Conservation (phyloP, 495 filamentous ascomycete species). For the Aspergillus cavernicola region DNA sequence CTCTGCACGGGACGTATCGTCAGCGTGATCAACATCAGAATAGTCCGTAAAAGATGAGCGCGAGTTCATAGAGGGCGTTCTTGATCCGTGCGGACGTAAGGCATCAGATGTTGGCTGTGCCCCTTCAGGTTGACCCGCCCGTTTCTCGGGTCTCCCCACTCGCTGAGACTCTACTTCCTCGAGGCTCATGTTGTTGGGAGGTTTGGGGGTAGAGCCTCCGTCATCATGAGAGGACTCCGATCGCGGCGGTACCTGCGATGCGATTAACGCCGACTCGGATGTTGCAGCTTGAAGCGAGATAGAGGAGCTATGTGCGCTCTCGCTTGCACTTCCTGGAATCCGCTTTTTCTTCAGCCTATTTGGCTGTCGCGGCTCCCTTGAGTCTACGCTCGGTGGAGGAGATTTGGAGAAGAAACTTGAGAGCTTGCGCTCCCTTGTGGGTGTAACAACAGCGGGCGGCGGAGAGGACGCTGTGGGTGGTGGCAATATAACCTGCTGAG, state of each 20-base stretch:
- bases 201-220: conserved; percentile 33
- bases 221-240: conserved; percentile 21
- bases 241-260: conserved; percentile 14
- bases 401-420: conserved; percentile 67
- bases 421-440: conserved; percentile 64
- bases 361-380: conserved; percentile 58
- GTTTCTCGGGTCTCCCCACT: conserved; percentile 18
- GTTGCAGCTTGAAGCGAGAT: conserved; percentile 58
- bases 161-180: conserved; percentile 22
- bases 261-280: conserved; percentile 22
- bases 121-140: conserved; percentile 17
- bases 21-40: conserved; percentile 69
- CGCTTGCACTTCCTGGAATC: conserved; percentile 65
- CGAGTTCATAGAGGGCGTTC: conserved; percentile 65
- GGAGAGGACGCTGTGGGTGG: conserved; percentile 29
- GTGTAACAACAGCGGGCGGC: conserved; percentile 53
- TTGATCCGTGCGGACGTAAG: conserved; percentile 59
- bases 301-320: conserved; percentile 82
- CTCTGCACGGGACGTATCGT: conserved; percentile 57
- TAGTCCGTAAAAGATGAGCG: conserved; percentile 73
- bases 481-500: conserved; percentile 45
- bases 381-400: conserved; percentile 51
- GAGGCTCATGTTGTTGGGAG: conserved; percentile 22
- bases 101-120: conserved; percentile 34
- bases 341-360: conserved; percentile 87